These are phyloP conservation scores for Wickerhamiella musiphila DNA, from an alignment of 805 yeast species.

Conservation along the genomic window DNA sequence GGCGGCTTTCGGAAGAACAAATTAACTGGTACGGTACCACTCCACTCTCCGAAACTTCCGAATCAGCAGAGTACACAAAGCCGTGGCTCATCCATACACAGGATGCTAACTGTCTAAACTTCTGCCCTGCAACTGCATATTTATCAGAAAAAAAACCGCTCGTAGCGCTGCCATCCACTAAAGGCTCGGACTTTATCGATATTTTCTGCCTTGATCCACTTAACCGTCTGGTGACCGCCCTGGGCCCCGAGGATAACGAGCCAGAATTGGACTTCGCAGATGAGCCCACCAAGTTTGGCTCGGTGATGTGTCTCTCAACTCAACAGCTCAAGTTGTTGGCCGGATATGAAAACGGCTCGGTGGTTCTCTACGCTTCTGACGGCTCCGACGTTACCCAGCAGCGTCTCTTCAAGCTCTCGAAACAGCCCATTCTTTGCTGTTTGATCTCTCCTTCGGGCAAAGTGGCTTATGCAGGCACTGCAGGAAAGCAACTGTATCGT, in stretches of 20 bases:
- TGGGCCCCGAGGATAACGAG: slow-evolving; percentile 8
- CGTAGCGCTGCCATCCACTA: slow-evolving; percentile 45
- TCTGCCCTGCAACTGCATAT: slow-evolving; percentile 47
- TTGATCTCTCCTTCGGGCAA: too few species aligned
- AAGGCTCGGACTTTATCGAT: slow-evolving; percentile 47
- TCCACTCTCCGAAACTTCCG: slow-evolving; percentile 13
- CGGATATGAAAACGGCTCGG: slow-evolving; percentile 66
- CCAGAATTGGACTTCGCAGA: slow-evolving; percentile 3
- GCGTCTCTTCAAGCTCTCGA: slow-evolving; percentile 12
- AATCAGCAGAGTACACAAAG: slow-evolving; percentile 13
- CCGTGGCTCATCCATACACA: slow-evolving; percentile 29
- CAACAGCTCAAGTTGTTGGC: slow-evolving; percentile 21
- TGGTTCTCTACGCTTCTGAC: slow-evolving; percentile 19
- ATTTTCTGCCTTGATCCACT: slow-evolving; percentile 28
- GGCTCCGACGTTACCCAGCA: slow-evolving; percentile 1
- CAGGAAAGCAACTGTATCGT: slow-evolving; percentile 14
- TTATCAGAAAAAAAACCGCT: slow-evolving; percentile 17
- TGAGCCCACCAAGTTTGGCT: slow-evolving; percentile 17
- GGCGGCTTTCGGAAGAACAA: slow-evolving; percentile 21
- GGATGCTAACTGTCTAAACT: slow-evolving; percentile 61
- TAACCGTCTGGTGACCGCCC: slow-evolving; percentile 11
- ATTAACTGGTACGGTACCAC: slow-evolving; percentile 24
- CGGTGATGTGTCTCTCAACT: slow-evolving; percentile 55
- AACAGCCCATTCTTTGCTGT: slow-evolving; percentile 21
- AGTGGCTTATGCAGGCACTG: slow-evolving; percentile 12